Evolutionary conservation across 140 eudicot genomes (phyloP).

Genomic region (Ambrosia hybrid): DNA sequence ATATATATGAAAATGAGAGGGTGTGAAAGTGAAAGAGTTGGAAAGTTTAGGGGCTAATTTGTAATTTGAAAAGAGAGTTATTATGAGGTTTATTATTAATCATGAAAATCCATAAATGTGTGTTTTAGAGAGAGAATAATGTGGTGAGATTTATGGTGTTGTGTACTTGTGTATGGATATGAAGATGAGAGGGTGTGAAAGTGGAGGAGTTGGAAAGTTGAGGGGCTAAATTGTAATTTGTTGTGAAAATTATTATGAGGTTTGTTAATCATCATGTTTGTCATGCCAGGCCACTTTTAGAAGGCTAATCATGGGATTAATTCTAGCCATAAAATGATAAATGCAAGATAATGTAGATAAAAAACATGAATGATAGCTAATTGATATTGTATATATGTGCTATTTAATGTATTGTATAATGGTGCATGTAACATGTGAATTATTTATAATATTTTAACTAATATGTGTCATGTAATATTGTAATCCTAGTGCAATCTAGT

Average conservation of each 20-base stretch:
- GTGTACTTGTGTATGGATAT: neutral
- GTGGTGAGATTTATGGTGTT: slow-evolving; percentile 10
- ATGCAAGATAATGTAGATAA: neutral
- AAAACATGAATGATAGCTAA: neutral
- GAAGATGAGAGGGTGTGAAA: neutral
- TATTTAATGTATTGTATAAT: neutral
- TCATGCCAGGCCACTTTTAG: slow-evolving; percentile 4
- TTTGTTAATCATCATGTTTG: neutral
- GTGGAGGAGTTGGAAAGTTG: neutral
- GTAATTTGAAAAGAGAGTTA: neutral
- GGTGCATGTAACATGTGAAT: neutral
- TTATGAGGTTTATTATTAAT: neutral
- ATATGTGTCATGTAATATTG: neutral
- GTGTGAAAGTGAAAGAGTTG: neutral
- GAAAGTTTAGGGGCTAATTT: neutral
- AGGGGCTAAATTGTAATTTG: neutral
- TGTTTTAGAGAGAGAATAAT: slow-evolving; percentile 4
- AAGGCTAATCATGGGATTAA: slow-evolving; percentile 9
- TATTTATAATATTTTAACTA: too few species aligned
- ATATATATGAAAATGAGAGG: slow-evolving; percentile 6
- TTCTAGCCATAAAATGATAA: neutral
- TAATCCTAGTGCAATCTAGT: too few species aligned
- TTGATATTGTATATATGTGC: neutral
- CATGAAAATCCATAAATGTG: slow-evolving; percentile 11
- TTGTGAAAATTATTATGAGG: neutral